A percentile compares a stretch with the other conserved stretches of the same genome.
Evolutionary conservation across 768 basidiomycete species (phyloP).

Genomic region (Pleurotus cornucopiae): DNA sequence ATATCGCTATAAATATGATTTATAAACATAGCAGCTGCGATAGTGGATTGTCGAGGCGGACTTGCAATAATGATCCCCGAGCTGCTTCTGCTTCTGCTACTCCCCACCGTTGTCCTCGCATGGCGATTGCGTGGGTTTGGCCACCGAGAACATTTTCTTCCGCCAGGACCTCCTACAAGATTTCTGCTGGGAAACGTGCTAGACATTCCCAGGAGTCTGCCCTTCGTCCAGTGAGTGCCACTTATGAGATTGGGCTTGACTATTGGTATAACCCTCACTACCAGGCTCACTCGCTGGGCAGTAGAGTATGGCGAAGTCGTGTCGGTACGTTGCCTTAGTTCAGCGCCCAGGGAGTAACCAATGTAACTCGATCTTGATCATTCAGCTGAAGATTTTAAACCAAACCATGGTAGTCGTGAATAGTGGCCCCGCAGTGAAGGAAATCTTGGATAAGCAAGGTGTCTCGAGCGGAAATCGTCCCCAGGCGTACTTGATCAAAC

Average conservation of each 20-base stretch:
- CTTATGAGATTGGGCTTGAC: not conserved
- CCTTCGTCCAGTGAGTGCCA: not conserved
- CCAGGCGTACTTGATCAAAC: constrained; percentile 13
- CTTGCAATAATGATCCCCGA: too few relatives aligned
- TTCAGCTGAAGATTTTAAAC: constrained; percentile 14
- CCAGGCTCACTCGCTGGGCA: not conserved
- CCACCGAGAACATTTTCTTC: not conserved
- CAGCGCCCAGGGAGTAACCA: too few relatives aligned
- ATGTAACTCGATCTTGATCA: too few relatives aligned
- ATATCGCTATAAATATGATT: too few relatives aligned
- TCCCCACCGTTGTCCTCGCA: too few relatives aligned
- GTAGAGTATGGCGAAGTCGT: not conserved
- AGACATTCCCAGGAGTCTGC: not conserved
- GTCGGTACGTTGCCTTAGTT: not conserved
- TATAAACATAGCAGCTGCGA: too few relatives aligned
- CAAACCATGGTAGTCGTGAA: constrained; percentile 20
- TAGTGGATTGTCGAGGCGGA: too few relatives aligned
- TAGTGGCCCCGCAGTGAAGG: constrained; percentile 14
- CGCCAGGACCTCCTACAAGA: not conserved
- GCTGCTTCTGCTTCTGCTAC: too few relatives aligned
- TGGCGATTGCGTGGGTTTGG: too few relatives aligned
- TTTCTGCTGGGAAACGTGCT: not conserved
- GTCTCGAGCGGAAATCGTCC: constrained; percentile 16
- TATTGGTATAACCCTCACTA: not conserved
- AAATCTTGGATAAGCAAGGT: constrained; percentile 20